phyloP scores from a whole-genome alignment of 73 alveolate species.

The Paramecium biaurelia region DNA sequence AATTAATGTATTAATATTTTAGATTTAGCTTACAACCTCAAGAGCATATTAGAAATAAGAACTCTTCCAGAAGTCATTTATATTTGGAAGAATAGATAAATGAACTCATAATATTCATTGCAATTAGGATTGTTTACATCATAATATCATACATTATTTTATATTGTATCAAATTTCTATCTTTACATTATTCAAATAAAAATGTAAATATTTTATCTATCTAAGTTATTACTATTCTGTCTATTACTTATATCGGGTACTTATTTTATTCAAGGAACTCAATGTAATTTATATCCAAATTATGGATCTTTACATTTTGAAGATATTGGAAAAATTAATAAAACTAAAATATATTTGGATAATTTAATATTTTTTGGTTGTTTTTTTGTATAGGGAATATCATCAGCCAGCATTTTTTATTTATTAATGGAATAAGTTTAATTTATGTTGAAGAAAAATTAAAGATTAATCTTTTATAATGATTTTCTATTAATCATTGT shows the following conservation, averaged over 20 bases:
- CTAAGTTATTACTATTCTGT: neutral
- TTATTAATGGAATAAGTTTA: neutral
- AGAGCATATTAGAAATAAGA: neutral
- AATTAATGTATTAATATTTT: neutral
- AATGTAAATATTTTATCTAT: neutral
- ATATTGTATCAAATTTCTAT: neutral
- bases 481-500: neutral
- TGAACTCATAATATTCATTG: neutral
- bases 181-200: neutral
- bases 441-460: neutral
- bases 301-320: neutral
- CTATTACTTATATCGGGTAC: neutral
- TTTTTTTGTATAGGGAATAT: neutral
- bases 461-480: neutral
- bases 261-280: neutral
- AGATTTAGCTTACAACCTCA: neutral
- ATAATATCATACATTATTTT: neutral
- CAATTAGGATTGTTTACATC: neutral
- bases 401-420: neutral
- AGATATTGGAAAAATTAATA: neutral
- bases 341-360: neutral
- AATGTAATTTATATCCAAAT: neutral
- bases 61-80: neutral
- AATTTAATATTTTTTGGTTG: neutral
- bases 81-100: neutral